phyloP scores from a whole-genome alignment of 1,139 yeast species.

The Blastobotrys petasosporus region DNA sequence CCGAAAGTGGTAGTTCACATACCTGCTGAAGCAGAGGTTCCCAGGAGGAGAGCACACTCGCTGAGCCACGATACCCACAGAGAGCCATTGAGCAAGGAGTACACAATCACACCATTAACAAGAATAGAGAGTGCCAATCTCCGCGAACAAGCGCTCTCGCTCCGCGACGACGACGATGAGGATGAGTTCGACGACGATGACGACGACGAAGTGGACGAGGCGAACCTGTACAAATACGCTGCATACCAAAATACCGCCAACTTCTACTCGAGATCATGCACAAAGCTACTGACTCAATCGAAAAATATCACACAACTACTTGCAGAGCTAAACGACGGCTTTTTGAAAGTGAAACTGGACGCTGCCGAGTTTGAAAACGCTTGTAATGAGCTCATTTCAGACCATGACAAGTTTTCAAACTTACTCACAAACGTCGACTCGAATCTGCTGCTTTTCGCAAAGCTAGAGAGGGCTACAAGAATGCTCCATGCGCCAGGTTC shows the following conservation, averaged over 20 bases:
- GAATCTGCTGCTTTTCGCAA: constrained; percentile 58
- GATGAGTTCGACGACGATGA: constrained; percentile 8
- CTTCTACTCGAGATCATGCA: constrained; percentile 31
- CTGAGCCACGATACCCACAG: background rate
- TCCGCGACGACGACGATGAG: constrained; percentile 9
- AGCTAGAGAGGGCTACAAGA: constrained; percentile 63
- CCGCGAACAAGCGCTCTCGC: background rate
- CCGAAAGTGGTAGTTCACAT: background rate
- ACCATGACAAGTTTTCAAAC: constrained; percentile 42
- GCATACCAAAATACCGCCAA: constrained; percentile 29
- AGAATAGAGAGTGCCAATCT: constrained; percentile 6
- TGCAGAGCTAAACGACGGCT: constrained; percentile 43
- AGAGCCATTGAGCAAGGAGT: background rate
- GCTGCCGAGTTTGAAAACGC: constrained; percentile 59
- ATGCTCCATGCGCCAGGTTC: constrained; percentile 67
- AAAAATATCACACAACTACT: constrained; percentile 40
- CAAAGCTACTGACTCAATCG: constrained; percentile 39
- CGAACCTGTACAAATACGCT: constrained; percentile 22
- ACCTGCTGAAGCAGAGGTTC: constrained; percentile 21
- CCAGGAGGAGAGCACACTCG: constrained; percentile 22
- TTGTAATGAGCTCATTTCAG: constrained; percentile 48
- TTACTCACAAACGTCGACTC: constrained; percentile 47
- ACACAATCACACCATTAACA: constrained; percentile 15
- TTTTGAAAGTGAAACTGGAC: constrained; percentile 52
- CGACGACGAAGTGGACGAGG: constrained; percentile 25